Evolutionary conservation across 305 asterid species (phyloP).

Genomic region (Petunia hybrid): DNA sequence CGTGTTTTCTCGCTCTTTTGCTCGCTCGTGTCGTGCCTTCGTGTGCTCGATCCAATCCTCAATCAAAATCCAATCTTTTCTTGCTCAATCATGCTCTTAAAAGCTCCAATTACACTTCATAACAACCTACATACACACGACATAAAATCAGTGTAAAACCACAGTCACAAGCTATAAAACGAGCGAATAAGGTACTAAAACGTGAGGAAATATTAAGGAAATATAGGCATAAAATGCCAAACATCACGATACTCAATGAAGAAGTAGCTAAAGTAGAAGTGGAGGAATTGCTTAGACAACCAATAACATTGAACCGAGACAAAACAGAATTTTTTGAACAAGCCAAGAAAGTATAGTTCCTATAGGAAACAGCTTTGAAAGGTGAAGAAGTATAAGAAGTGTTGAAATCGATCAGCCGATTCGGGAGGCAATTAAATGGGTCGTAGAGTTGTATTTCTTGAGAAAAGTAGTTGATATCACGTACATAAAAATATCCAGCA

Average conservation of each 20-base stretch:
- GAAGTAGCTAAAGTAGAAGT: constrained; percentile 55
- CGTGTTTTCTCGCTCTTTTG: too few species aligned
- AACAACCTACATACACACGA: too few species aligned
- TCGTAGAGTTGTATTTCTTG: constrained; percentile 67
- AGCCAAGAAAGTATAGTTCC: constrained; percentile 61
- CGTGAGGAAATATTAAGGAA: too few species aligned
- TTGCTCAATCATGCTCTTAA: too few species aligned
- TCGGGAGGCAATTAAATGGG: constrained; percentile 58
- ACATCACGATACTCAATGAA: constrained; percentile 15
- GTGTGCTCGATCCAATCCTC: too few species aligned
- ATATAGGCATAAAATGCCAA: too few species aligned
- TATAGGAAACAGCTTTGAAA: constrained; percentile 41
- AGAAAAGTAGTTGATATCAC: constrained; percentile 51
- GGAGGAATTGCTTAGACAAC: constrained; percentile 73
- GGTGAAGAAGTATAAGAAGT: constrained; percentile 69
- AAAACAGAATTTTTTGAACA: constrained; percentile 48
- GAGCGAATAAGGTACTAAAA: too few species aligned
- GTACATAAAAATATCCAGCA: constrained; percentile 58
- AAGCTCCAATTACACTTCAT: too few species aligned
- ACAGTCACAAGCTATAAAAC: too few species aligned
- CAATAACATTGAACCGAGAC: constrained; percentile 35
- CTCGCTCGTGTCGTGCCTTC: too few species aligned
- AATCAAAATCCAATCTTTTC: too few species aligned
- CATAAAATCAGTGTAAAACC: too few species aligned
- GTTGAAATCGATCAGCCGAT: constrained; percentile 49